These are phyloP conservation scores for Fusarium azukiicola DNA, from an alignment of 2,329 filamentous ascomycete species.

Conservation along the genomic window DNA sequence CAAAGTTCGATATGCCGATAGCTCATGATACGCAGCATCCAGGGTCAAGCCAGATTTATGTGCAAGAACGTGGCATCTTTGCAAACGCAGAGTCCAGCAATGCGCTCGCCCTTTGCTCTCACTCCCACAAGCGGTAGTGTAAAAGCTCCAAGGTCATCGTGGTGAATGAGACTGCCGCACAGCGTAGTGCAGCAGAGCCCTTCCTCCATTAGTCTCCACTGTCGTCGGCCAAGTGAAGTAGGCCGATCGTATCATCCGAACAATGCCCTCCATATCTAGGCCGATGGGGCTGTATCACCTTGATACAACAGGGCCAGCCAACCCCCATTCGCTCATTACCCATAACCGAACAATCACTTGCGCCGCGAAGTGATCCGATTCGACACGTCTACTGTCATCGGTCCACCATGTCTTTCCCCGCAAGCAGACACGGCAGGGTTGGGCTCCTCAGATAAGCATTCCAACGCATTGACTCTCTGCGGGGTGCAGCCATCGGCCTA, in stretches of 20 bases:
- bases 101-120: neutral
- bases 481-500: constrained; percentile 5
- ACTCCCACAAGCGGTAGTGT: neutral
- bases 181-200: neutral
- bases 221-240: neutral
- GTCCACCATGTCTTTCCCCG: neutral
- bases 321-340: neutral
- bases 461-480: neutral
- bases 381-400: neutral
- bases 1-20: neutral
- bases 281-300: neutral
- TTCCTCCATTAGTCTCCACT: neutral
- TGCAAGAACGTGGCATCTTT: neutral
- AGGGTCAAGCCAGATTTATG: neutral
- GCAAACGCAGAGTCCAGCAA: neutral
- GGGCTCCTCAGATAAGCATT: neutral
- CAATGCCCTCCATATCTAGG: neutral
- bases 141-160: neutral
- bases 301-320: too few species aligned
- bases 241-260: neutral
- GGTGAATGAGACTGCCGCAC: neutral
- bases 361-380: neutral
- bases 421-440: neutral
- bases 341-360: neutral
- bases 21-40: constrained; percentile 1